Evolutionary conservation across 176 grass and related monocot species (phyloP), one percentile per base, ranked within the genome.

Genomic region (Bothriochloa decipiens): DNA sequence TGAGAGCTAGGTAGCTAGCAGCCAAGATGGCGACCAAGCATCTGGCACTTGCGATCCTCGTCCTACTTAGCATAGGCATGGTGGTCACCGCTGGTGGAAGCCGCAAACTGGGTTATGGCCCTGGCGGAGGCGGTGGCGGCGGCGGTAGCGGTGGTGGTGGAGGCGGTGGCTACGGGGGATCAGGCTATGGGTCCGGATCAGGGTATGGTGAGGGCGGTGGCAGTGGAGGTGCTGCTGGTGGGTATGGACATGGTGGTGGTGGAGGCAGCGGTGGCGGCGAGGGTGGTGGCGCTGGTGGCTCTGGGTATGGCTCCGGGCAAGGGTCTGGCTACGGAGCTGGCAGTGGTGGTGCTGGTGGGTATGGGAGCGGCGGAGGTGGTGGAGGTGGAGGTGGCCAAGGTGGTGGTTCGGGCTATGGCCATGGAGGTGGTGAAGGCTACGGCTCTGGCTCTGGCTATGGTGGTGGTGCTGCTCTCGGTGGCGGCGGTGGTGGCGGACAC

Each of bases 1-100:
- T 11, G 13, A 76, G 64, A 23, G 35, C 35, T 32, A 32, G 29
- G 29, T 32, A 32, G 47, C 62, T 35, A 8, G 2, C 28, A 32
- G 78, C 53, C 65, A 83, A 88, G 80, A 89, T 89, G 88, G 83
- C 78, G 18, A 72, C 78, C 25, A 81, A 76, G 65, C 88, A 82
- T 86, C 61, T 89, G 32, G 78, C 72, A 7, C 42, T 86, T 81
- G 72, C 65, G 72, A 55, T 89, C 79, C 78, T 89, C 70, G 83
- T 89, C 6, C 88, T 89, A 53, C 53, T 89, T 76, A 82, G 77
- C 65, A 15, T 86, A 82, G 83, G 78, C 42, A 86, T 81, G 82
- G 66, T 81, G 82, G 66, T 25, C 33, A 52, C 83, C 4, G 43
- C 72, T 22, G 55, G 64, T 77, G 72, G 65, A 22, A 41, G 26